Evolutionary conservation across 2,329 filamentous ascomycete genomes (phyloP).

Genomic region (Aspergillus ustus): DNA sequence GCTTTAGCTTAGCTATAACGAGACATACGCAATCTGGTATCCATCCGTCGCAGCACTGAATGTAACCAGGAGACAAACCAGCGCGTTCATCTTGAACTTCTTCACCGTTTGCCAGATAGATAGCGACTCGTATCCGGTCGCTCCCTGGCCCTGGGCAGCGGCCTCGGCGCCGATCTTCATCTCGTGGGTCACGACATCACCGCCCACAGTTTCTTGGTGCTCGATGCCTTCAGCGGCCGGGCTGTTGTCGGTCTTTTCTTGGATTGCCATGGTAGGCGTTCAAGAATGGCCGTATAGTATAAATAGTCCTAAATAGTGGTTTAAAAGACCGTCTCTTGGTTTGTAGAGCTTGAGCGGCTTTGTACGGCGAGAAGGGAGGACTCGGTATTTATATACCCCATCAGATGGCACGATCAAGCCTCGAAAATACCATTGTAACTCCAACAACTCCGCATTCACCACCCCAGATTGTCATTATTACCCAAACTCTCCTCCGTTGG

Average conservation of each 20-base stretch:
- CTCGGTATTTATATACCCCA: background rate
- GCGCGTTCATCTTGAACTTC: constrained; percentile 5
- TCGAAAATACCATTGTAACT: background rate
- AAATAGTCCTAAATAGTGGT: background rate
- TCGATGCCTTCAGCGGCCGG: background rate
- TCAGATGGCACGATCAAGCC: background rate
- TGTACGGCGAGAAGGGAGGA: background rate
- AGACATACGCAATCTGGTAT: constrained; percentile 17
- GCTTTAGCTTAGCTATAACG: no score
- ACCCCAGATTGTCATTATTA: background rate
- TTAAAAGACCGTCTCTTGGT: no score
- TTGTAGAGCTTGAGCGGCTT: no score
- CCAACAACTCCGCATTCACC: background rate
- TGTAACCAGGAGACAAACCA: constrained; percentile 12
- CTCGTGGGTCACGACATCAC: background rate
- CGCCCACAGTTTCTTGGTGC: background rate
- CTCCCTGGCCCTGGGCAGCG: background rate
- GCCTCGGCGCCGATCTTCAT: background rate
- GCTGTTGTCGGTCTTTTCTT: background rate
- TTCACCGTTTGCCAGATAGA: background rate
- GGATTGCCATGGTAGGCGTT: background rate
- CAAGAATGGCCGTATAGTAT: background rate
- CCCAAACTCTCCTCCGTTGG: no score
- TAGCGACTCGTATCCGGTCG: background rate
- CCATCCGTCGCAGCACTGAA: constrained; percentile 20